Conservation (phyloP, 2,329 filamentous ascomycete genomes). For the Davidsoniella virescens region DNA sequence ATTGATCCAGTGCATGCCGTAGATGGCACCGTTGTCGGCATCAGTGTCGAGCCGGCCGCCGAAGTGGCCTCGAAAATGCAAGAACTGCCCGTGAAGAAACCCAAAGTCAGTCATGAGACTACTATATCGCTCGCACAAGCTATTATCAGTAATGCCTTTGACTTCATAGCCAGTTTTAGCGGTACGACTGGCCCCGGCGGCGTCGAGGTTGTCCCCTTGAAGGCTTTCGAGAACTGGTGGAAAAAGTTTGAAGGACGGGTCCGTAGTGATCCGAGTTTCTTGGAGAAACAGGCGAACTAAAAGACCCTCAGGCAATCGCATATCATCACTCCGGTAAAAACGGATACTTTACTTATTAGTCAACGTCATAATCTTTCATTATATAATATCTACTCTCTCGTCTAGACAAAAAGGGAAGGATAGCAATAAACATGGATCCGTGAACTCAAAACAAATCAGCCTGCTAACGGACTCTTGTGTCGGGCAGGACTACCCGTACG, state of each 20-base stretch:
- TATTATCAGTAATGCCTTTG: slow-evolving; percentile 95
- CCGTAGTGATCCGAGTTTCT: slow-evolving; percentile 70
- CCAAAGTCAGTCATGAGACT: slow-evolving; percentile 15
- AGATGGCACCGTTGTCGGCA: slow-evolving; percentile 55
- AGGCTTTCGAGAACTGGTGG: slow-evolving; percentile 97
- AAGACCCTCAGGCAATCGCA: background rate
- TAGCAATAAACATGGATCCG: slow-evolving; percentile 1
- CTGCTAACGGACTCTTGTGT: slow-evolving; percentile 10
- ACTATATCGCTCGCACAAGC: slow-evolving; percentile 73
- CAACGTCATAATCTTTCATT: background rate
- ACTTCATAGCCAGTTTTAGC: slow-evolving; percentile 82
- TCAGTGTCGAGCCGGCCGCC: slow-evolving; percentile 62
- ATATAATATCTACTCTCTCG: background rate
- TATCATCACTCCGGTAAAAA: background rate
- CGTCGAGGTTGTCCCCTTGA: slow-evolving; percentile 80
- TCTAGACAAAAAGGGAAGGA: background rate
- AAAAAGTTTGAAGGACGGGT: slow-evolving; percentile 81
- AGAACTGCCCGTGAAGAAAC: slow-evolving; percentile 32
- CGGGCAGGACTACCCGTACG: slow-evolving; percentile 39
- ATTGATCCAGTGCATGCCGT: slow-evolving; percentile 24
- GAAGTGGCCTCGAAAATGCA: slow-evolving; percentile 56
- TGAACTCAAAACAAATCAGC: slow-evolving; percentile 5
- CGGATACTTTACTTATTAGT: background rate
- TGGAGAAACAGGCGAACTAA: slow-evolving; percentile 44
- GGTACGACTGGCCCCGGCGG: slow-evolving; percentile 43